Evolutionary conservation across 441 rosid species (phyloP).

Genomic region (Corymbia calophylla): DNA sequence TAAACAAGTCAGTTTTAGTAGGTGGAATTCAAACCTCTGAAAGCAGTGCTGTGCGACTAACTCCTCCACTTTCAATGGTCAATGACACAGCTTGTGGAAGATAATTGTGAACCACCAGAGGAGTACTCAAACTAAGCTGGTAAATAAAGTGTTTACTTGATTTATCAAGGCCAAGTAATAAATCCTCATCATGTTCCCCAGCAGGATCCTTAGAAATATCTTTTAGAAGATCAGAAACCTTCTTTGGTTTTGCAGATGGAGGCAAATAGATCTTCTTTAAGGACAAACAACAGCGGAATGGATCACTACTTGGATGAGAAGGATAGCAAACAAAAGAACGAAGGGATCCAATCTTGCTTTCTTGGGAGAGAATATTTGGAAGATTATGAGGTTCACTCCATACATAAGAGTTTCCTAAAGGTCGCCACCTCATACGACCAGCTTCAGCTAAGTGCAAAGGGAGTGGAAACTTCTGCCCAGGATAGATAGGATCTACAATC

Average conservation of each 20-base stretch:
- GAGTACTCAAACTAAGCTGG: conserved; percentile 72
- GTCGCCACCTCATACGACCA: conserved; percentile 92
- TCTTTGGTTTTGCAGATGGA: conserved; percentile 28
- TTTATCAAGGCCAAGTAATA: conserved; percentile 27
- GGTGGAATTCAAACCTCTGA: conserved; percentile 59
- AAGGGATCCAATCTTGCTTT: conserved; percentile 71
- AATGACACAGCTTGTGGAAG: conserved; percentile 71
- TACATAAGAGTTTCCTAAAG: conserved; percentile 72
- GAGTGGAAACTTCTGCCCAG: conserved; percentile 87
- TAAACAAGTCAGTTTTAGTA: conserved; percentile 8
- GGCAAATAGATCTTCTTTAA: conserved; percentile 52
- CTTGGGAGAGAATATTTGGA: conserved; percentile 69
- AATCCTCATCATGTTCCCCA: conserved; percentile 18
- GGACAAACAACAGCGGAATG: conserved; percentile 88
- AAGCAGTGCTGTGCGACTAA: conserved; percentile 48
- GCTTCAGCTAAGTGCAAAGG: conserved; percentile 94
- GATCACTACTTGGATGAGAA: conserved; percentile 83
- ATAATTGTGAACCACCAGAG: conserved; percentile 62
- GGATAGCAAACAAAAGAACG: conserved; percentile 95
- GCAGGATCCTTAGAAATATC: conserved; percentile 21
- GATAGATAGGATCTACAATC: conserved; percentile 89
- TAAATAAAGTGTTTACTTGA: conserved; percentile 49
- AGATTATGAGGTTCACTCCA: conserved; percentile 95
- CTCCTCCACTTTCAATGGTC: conserved; percentile 75
- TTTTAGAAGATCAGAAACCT: conserved; percentile 20